Evolutionary conservation across 371 early-diverging fungal genomes (phyloP), one percentile per base, ranked within the genome.

Genomic region (Lichtheimia ornata): DNA sequence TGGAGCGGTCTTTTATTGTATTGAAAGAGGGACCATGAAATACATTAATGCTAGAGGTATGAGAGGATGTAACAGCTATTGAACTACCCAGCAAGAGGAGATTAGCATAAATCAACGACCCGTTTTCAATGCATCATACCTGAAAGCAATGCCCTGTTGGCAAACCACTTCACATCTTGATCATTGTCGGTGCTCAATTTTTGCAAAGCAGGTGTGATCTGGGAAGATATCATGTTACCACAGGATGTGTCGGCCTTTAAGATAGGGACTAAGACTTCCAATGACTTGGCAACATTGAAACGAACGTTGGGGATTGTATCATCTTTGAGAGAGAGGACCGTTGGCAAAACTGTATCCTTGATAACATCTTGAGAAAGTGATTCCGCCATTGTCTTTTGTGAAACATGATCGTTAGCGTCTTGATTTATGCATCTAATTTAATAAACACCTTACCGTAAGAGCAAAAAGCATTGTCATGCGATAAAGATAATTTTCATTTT

Each of bases 261-360:
- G 15, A 93, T 82, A n/a, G 91, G 93, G 27, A 89, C 83, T 69
- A 99, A 68, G 5, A 86, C 85, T 72, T 94, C 94, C 68, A 96
- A 78, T 52, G 93, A 87, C 72, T 99, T 99, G 57, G 97, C 97
- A 4, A 96, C 97, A 71, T 99, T 99, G 87, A 99, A 99, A 53
- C 99, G 91, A 66, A 99, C 97, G 75, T 99, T 99, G 59, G 99
- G 98, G 66, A 99, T 97, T 13, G 96, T 94, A 72, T 99, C 99
- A 40, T 85, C 80, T 24, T 88, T 89, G 47, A 99, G 83, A 50
- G 73, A 82, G 57, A 86, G 78, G 41, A 97, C 88, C 12, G 94
- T 90, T 5, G 98, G 97, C 55, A 99, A 65, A 53, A 98, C 89
- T 56, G 84, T 82, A 42, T 94, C 95, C 62, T 89, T 88, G 53